These are phyloP conservation scores for Fusarium guadeloupense DNA, from an alignment of 2,329 filamentous ascomycete genomes.

Conservation along the genomic window DNA sequence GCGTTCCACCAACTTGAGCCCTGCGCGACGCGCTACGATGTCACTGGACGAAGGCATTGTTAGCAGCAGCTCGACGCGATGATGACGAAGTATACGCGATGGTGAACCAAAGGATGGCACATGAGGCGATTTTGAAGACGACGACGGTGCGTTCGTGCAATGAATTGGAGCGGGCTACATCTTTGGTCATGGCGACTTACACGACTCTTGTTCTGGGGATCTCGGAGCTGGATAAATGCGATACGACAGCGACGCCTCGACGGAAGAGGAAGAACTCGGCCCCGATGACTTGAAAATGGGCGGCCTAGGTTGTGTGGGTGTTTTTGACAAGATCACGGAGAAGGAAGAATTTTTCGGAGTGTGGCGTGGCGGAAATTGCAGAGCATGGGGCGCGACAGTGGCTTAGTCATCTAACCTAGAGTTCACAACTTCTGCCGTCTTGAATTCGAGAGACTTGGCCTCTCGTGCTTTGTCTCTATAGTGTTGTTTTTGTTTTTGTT, in stretches of 20 bases:
- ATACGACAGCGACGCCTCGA: constrained; percentile 50
- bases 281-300: constrained; percentile 43
- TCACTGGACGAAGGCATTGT: constrained; percentile 42
- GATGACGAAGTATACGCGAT: constrained; percentile 30
- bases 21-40: constrained; percentile 40
- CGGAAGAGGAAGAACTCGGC: constrained; percentile 61
- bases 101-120: constrained; percentile 25
- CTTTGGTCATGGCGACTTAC: constrained; percentile 47
- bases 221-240: constrained; percentile 56
- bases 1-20: constrained; percentile 22
- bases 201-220: constrained; percentile 49
- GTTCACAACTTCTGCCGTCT: neutral
- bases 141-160: constrained; percentile 27
- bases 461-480: too few species aligned
- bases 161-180: constrained; percentile 30
- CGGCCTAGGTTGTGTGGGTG: constrained; percentile 44
- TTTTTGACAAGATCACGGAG: constrained; percentile 49
- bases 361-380: constrained; percentile 37
- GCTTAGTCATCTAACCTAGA: constrained; percentile 33
- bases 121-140: constrained; percentile 9
- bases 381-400: constrained; percentile 1
- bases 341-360: constrained; percentile 50
- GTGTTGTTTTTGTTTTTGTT: too few species aligned
- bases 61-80: constrained; percentile 40
- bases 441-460: too few species aligned